Base-by-base conservation (phyloP, 177 flowering plant genomes). In the Vitis hybrid region DNA sequence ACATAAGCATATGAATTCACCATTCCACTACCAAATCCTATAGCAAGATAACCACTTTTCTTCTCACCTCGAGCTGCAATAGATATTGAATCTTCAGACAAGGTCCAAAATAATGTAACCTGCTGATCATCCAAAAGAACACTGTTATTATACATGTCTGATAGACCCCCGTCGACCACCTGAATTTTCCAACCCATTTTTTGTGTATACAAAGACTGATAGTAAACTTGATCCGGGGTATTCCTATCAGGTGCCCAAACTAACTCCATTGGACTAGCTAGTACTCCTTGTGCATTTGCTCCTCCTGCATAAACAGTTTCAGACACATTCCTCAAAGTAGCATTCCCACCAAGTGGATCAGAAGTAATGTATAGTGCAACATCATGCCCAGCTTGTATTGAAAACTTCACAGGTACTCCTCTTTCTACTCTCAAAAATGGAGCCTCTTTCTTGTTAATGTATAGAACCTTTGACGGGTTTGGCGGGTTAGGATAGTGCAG, bases 161-260 rank as follows among this genome's bases (percentile, higher is more conserved):
- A 82, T 56, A 95, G 76, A 64, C 99, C 99, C 49, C 98, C 98
- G 81, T 95, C 99, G 58, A 95, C 99, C 58, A 95, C 99, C 82
- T 91, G 88, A 72, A 91, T 84, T 78, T 80, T 95, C 98, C 98
- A 95, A 26, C 99, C 99, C 99, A 95, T 95, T 75, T 95, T 95
- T 72, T 73, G 84, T 14, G 71, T 78, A 73, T 69, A 95, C 60
- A 88, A 56, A 1, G 98, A 93, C 2, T 93, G 98, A 72, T 95
- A 95, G 72, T 83, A 95, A 51, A 95, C 93, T 65, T 79, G 89
- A 80, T 95, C 96, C 1, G 99, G 99, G 3, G 98, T 95, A 74
- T 95, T 95, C 77, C 99, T 74, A 56, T 91, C 89, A 22, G 99
- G 99, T 11, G 81, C 71, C 99, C 99, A 95, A 64, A 75, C 66